Evolutionary conservation across 495 filamentous ascomycete genomes (phyloP).

Genomic region (Podospora tetraspora): DNA sequence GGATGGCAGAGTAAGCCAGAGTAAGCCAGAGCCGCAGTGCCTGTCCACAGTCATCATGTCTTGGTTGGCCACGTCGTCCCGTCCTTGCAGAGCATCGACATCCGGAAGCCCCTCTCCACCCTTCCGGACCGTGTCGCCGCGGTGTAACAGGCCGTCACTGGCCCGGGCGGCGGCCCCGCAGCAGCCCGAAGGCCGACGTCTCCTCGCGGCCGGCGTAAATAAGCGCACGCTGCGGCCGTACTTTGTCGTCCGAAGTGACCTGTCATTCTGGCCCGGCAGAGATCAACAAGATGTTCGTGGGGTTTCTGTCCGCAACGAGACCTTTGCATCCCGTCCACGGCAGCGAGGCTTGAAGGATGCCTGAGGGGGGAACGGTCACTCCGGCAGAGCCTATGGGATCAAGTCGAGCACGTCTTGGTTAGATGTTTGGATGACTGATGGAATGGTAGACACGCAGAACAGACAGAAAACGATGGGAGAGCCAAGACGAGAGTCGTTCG

Average conservation of each 20-base stretch:
- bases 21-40: not conserved
- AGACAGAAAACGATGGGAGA: not conserved
- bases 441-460: not conserved
- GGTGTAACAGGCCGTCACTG: slow-evolving; percentile 2
- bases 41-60: not conserved
- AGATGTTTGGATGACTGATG: not conserved
- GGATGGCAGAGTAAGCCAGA: not conserved
- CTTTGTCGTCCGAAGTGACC: not conserved
- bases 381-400: not conserved
- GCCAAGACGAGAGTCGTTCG: not conserved
- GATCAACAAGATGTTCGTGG: not conserved
- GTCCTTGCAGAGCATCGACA: slow-evolving; percentile 7
- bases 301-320: not conserved
- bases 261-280: not conserved
- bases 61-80: slow-evolving; percentile 8
- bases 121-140: not conserved
- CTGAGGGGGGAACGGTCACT: not conserved
- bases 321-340: not conserved
- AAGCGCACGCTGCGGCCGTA: not conserved
- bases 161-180: not conserved
- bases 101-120: not conserved
- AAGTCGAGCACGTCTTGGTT: not conserved
- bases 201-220: not conserved
- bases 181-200: not conserved
- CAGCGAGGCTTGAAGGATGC: not conserved